Base-by-base conservation (phyloP, 2,329 filamentous ascomycete genomes). In the Talaromyces atroroseus region DNA sequence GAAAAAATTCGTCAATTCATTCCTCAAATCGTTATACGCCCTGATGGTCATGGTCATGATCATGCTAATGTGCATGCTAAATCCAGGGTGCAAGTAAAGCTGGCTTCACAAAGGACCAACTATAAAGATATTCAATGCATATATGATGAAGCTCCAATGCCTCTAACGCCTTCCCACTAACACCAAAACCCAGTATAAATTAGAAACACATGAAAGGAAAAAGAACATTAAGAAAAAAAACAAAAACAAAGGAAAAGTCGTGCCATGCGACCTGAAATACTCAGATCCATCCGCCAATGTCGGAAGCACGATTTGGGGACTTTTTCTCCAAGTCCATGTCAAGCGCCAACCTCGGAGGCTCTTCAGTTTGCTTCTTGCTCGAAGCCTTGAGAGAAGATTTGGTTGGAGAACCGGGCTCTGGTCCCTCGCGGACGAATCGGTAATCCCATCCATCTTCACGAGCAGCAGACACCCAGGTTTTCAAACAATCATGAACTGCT, bases 391-490 rank as follows among this genome's bases (percentile, higher is more conserved):
- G 79, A 5, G 75, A 74, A 20, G 80, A 80, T 62, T 76, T 78
- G 50, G 66, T 67, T 3, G 70, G 70, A 12, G 73, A 72, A 7
- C 65, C 64, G n/a, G 67, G 61, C 32, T 72, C 74, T 8, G 75
- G 75, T 3, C 77, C 76, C 50, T 78, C 75, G 52, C 92, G 80
- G 23, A 97, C 92, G 65, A 88, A 85, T 52, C 82, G 81, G 45
- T 91, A 87, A 51, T 90, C 84, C 92, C 94, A 99, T 47, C 84
- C 89, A 71, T 99, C 94, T 59, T 92, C 91, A 26, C 79, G 80
- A 0, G 90, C 92, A 0, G 92, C 94, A 0, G 86, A 87, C 18
- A 96, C 88, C 92, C 92, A 99, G 6, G 89, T 92, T 54, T 88
- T 85, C 61, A 97, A 78, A 1, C 87, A 90, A 64, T 92, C 90